Conservation (phyloP, 2,329 filamentous ascomycete genomes). For the Aspergillus spinulosporus region DNA sequence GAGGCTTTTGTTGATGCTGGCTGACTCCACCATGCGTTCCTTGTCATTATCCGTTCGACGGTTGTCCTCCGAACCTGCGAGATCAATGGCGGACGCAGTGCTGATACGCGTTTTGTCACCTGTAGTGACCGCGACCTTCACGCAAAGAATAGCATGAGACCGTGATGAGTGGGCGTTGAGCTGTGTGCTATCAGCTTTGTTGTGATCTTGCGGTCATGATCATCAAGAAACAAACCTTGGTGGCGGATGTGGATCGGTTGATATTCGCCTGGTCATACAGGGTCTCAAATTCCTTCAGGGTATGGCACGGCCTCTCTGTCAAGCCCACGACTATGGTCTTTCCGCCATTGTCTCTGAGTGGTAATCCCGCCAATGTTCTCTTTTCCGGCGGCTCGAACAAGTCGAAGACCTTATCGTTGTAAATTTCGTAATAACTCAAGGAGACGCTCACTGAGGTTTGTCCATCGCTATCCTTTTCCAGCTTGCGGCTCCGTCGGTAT, state of each 20-base stretch:
- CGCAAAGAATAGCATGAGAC: constrained; percentile 86
- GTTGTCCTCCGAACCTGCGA: constrained; percentile 95
- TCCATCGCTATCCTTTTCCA: constrained; percentile 73
- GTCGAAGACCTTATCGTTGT: constrained; percentile 94
- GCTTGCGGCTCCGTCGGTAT: constrained; percentile 81
- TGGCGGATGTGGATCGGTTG: constrained; percentile 84
- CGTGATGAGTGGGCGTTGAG: constrained; percentile 88
- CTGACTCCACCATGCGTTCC: constrained; percentile 88
- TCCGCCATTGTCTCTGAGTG: constrained; percentile 79
- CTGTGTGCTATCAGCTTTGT: constrained; percentile 34
- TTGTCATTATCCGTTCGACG: constrained; percentile 90
- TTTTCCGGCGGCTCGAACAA: constrained; percentile 85
- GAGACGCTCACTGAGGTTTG: constrained; percentile 70
- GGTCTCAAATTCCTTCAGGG: constrained; percentile 84
- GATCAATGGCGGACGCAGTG: constrained; percentile 88
- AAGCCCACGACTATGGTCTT: constrained; percentile 85
- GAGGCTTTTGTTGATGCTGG: constrained; percentile 95
- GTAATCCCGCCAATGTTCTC: constrained; percentile 75
- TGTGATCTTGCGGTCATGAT: constrained; percentile 13
- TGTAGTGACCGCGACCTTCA: constrained; percentile 79
- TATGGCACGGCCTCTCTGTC: constrained; percentile 77
- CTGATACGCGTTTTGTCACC: constrained; percentile 69
- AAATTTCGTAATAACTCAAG: constrained; percentile 93
- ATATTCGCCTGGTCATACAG: constrained; percentile 90
- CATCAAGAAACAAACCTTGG: constrained; percentile 57